phyloP scores from a whole-genome alignment of 225 moss, liverwort and hornwort species.

The Lunularia cruciata region DNA sequence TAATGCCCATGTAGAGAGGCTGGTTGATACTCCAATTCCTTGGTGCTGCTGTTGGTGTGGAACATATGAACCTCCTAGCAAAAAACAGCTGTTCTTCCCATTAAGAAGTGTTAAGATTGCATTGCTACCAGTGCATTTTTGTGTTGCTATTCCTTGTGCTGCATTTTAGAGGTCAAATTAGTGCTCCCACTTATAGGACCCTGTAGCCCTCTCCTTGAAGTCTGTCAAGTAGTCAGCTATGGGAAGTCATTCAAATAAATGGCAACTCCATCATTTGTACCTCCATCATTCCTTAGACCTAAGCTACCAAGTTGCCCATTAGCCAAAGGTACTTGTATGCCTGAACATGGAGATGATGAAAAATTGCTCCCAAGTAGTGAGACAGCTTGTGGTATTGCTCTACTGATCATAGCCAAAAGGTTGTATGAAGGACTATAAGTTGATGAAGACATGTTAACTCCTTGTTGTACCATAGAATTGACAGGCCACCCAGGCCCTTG shows the following conservation, averaged over 20 bases:
- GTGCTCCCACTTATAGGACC: slow-evolving; percentile 66
- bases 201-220: slow-evolving; percentile 48
- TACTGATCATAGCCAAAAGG: slow-evolving; percentile 85
- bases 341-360: slow-evolving; percentile 75
- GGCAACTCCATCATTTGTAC: no score
- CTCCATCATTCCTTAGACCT: no score
- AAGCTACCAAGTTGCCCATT: no score
- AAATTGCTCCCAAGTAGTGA: slow-evolving; percentile 73
- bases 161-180: slow-evolving; percentile 66
- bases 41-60: no score
- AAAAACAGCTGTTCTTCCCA: no score
- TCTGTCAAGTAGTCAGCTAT: slow-evolving; percentile 62
- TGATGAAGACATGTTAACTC: slow-evolving; percentile 88
- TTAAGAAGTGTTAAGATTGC: slow-evolving; percentile 81
- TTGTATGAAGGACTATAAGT: slow-evolving; percentile 76
- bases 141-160: slow-evolving; percentile 87
- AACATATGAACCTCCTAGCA: no score
- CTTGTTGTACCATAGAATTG: slow-evolving; percentile 84
- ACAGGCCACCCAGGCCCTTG: slow-evolving; percentile 71
- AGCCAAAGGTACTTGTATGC: no score
- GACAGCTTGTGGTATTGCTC: slow-evolving; percentile 68
- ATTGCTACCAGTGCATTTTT: slow-evolving; percentile 60
- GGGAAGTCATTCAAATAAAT: no score
- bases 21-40: no score
- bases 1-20: no score